Base-by-base conservation (phyloP, 139 green algal species). In the Haematococcus lacustris region DNA sequence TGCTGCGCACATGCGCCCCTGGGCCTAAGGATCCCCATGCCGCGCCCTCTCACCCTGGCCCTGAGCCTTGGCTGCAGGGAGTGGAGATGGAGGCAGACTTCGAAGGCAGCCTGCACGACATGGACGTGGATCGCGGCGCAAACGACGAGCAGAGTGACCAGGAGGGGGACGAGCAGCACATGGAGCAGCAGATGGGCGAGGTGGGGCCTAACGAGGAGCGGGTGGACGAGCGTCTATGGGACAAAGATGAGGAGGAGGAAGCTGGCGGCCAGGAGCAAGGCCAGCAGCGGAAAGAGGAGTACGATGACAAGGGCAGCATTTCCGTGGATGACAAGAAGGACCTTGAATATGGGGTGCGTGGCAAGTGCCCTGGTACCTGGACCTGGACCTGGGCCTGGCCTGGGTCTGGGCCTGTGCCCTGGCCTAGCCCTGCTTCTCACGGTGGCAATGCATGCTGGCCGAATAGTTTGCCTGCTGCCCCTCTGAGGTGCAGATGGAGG, bases 1-100 rank as follows among this genome's bases (percentile, higher is more conserved):
- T 21, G 13, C 47, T 57, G 47, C 47, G 13, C 21, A 21, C 47
- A 21, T 57, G 13, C 13, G 13, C 13, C 47, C 13, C 47, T 57
- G 21, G 47, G 13, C 13, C 47, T 28, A 28, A 57, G 13, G 47
- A 57, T 57, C 13, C 47, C 47, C 47, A 13, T 57, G 13, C 47
- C 21, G 13, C 21, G 13, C 13, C 47, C 21, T 21, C 47, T 57
- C 47, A 13, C 47, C 47, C 21, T 57, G 21, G 13, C 13, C 47
- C 47, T 57, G 13, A 57, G 47, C 13, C 21, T 13, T 57, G 13
- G 28, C 3, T 53, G 40, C 57, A 90, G 73, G 92, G 92, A 60
- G 82, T 99, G n/a, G 95, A 99, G 84, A 99, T 99, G 95, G 86
- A 96, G 37, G 82, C 91, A 2, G 95, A 99, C 78, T 99, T 99